These are phyloP conservation scores for Fusarium tanahbumbuense DNA, from an alignment of 2,329 filamentous ascomycete species.

Conservation along the genomic window DNA sequence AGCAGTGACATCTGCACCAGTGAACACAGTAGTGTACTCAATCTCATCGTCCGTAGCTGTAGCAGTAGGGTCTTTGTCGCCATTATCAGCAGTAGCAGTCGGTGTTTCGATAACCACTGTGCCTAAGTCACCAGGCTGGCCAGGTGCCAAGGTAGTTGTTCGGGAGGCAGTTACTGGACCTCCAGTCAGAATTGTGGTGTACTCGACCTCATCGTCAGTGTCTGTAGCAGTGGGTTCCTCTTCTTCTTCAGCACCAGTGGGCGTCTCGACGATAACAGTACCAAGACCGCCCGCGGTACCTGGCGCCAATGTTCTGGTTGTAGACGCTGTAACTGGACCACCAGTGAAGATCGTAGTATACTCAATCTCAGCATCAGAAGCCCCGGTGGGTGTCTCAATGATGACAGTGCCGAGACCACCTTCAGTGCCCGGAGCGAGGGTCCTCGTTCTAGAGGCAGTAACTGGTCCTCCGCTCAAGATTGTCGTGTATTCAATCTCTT, in stretches of 20 bases:
- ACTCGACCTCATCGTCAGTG: too few relatives aligned
- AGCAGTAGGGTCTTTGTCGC: background rate
- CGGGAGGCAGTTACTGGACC: background rate
- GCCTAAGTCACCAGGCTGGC: background rate
- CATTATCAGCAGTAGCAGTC: background rate
- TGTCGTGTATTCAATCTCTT: background rate
- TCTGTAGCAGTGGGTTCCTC: background rate
- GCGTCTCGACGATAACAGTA: too few relatives aligned
- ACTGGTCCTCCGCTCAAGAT: background rate
- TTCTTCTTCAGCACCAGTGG: too few relatives aligned
- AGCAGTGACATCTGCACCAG: background rate
- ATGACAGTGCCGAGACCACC: background rate
- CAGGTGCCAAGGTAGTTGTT: constrained; percentile 8
- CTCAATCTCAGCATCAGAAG: too few relatives aligned
- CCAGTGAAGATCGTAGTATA: background rate
- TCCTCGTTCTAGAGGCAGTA: background rate
- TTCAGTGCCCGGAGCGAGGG: background rate
- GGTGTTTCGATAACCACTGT: constrained; percentile 1
- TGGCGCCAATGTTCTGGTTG: too few relatives aligned
- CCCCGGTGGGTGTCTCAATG: background rate
- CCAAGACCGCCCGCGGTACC: too few relatives aligned
- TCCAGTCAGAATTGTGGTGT: background rate
- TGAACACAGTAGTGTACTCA: background rate
- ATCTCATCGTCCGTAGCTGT: background rate
- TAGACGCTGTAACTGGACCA: too few relatives aligned